phyloP scores from a whole-genome alignment of 805 yeast species.

The Kurtzmaniella fragi region DNA sequence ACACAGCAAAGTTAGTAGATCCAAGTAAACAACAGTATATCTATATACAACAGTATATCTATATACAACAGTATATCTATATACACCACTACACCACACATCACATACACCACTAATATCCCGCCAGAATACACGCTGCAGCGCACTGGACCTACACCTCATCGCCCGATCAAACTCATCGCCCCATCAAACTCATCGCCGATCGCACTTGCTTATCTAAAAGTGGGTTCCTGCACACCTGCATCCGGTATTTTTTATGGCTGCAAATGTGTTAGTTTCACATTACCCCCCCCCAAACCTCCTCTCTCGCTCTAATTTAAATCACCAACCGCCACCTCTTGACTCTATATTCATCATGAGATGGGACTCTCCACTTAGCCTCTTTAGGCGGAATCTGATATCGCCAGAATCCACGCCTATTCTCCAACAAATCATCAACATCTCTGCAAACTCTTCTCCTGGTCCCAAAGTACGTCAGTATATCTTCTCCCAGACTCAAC shows the following conservation, averaged over 20 bases:
- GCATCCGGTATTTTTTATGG: no score
- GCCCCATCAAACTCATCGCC: no score
- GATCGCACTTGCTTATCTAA: not conserved
- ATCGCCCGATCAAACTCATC: no score
- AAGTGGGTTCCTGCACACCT: not conserved
- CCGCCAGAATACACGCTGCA: no score
- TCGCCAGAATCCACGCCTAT: not conserved
- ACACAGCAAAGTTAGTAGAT: no score
- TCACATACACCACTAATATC: no score
- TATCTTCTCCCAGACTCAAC: constrained; percentile 14
- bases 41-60: no score
- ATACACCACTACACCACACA: no score
- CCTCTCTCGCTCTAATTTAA: not conserved
- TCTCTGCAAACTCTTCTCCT: not conserved
- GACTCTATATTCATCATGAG: not conserved
- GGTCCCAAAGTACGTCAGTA: constrained; percentile 24
- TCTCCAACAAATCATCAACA: constrained; percentile 1
- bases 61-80: no score
- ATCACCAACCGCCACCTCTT: not conserved
- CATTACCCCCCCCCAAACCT: not conserved
- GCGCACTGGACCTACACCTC: no score
- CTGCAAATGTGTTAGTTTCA: not conserved
- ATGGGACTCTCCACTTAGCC: not conserved
- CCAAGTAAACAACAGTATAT: no score
- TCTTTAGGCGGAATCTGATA: not conserved